Conservation (phyloP, 192 early-diverging fungal species). For the Diversispora epigaea region DNA sequence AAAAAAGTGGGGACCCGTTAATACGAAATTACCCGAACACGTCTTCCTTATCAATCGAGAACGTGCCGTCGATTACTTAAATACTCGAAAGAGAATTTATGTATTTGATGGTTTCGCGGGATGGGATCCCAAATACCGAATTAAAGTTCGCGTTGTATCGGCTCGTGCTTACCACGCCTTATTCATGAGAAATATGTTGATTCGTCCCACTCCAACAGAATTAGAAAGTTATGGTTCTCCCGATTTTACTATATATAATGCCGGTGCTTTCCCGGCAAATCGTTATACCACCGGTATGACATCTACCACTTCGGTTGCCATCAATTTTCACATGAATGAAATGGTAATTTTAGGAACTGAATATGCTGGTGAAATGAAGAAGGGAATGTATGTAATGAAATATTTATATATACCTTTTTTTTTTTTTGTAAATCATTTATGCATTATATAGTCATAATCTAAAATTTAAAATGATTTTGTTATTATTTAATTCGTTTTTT, state of each 20-base stretch:
- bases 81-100: conserved; percentile 88
- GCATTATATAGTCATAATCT: background rate
- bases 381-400: conserved; percentile 63
- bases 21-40: conserved; percentile 81
- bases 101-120: conserved; percentile 98
- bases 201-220: conserved; percentile 90
- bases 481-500: conserved; percentile 31
- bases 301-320: conserved; percentile 84
- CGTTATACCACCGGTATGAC: conserved; percentile 94
- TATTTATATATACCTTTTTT: background rate
- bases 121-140: conserved; percentile 97
- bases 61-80: conserved; percentile 93
- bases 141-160: conserved; percentile 95
- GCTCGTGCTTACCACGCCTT: conserved; percentile 93
- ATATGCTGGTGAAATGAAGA: conserved; percentile 99
- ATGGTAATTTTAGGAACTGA: conserved; percentile 99
- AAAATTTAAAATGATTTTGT: background rate
- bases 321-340: conserved; percentile 90
- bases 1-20: conserved; percentile 92
- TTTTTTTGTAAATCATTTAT: conserved; percentile 14
- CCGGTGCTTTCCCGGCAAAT: conserved; percentile 92
- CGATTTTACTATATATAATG: conserved; percentile 98
- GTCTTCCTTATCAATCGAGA: conserved; percentile 94
- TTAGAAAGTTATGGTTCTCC: conserved; percentile 90
- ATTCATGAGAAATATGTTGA: conserved; percentile 99